Evolutionary conservation across 2,329 filamentous ascomycete species (phyloP).

Genomic region (Fusarium nelsonii): DNA sequence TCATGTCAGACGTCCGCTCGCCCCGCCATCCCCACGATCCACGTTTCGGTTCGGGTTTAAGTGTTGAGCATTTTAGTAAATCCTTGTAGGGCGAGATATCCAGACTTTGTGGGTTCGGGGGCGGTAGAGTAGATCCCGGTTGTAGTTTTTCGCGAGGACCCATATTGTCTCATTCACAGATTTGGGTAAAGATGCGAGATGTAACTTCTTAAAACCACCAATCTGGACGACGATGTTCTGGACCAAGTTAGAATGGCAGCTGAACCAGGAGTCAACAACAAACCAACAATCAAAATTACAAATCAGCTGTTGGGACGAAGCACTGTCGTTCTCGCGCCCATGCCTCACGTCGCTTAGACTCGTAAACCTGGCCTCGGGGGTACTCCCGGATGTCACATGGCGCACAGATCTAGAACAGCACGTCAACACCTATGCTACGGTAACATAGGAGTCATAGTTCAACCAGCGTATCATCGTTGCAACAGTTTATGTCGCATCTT

Average conservation of each 20-base stretch:
- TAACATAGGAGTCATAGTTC: not conserved
- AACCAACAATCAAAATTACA: not conserved
- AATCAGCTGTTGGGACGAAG: not conserved
- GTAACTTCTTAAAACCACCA: not conserved
- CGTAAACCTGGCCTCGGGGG: not conserved
- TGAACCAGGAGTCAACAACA: not conserved
- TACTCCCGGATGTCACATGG: not conserved
- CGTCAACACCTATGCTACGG: not conserved
- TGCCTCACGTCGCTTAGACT: not conserved
- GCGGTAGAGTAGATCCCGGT: not conserved
- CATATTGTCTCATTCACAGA: not conserved
- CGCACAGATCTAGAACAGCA: not conserved
- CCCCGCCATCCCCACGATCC: not conserved
- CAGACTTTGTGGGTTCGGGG: no score
- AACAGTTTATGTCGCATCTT: slow-evolving; percentile 7
- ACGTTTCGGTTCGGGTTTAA: not conserved
- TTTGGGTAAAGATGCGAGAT: not conserved
- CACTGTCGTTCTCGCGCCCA: not conserved
- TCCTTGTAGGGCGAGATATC: not conserved
- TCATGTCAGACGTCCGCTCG: no score
- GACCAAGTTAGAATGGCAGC: not conserved
- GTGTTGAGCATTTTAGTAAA: not conserved
- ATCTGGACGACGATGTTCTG: not conserved
- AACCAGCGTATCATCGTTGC: not conserved
- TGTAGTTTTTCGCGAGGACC: not conserved